Conservation (phyloP, 805 yeast species). For the Lipomyces starkeyi region DNA sequence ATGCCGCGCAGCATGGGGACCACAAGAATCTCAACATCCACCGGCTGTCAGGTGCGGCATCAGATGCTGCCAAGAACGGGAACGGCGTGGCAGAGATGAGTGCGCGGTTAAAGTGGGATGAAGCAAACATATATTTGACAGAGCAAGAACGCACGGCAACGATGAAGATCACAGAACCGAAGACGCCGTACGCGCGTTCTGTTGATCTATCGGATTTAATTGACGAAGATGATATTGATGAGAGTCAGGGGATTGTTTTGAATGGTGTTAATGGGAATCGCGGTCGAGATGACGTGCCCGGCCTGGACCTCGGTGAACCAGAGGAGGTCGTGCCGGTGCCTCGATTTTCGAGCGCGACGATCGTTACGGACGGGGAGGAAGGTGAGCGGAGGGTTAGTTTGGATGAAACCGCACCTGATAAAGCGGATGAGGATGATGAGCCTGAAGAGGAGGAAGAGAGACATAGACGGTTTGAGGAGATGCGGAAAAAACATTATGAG, state of each 20-base stretch:
- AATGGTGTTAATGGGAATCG: conserved; percentile 43
- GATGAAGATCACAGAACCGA: conserved; percentile 91
- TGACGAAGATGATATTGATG: conserved; percentile 70
- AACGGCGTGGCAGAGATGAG: conserved; percentile 2
- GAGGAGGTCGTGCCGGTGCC: conserved; percentile 37
- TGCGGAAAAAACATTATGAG: conserved; percentile 82
- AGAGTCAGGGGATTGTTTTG: conserved; percentile 53
- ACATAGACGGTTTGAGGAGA: conserved; percentile 72
- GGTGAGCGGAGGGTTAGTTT: conserved; percentile 19
- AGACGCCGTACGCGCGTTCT: conserved; percentile 93
- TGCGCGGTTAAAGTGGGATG: conserved; percentile 68
- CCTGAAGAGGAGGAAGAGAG: conserved; percentile 54
- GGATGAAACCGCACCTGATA: conserved; percentile 36
- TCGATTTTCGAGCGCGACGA: conserved; percentile 10
- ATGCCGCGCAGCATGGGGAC: conserved; percentile 29
- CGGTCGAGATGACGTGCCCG: conserved; percentile 42
- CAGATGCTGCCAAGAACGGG: not conserved
- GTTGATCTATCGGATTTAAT: conserved; percentile 77
- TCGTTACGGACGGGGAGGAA: not conserved
- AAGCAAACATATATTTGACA: conserved; percentile 70
- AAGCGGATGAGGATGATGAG: conserved; percentile 41
- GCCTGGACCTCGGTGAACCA: conserved; percentile 43
- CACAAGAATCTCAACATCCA: conserved; percentile 17
- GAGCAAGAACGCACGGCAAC: conserved; percentile 76
- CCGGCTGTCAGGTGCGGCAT: conserved; percentile 10